These are phyloP conservation scores for Chaetothyriales sp. DNA, from an alignment of 2,329 filamentous ascomycete species.

Conservation along the genomic window DNA sequence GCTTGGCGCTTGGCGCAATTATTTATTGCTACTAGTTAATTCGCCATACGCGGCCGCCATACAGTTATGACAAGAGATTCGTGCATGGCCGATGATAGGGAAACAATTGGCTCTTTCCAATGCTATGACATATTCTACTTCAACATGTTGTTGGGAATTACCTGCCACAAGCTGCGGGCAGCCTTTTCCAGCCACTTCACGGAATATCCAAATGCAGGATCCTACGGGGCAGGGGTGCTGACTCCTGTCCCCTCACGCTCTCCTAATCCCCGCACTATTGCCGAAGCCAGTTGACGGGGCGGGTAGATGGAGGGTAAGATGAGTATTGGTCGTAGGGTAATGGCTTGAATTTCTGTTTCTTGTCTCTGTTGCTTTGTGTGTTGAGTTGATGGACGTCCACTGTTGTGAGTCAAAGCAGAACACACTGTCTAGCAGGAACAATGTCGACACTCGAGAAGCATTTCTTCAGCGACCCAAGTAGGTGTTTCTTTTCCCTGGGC, in stretches of 20 bases:
- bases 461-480: constrained; percentile 67
- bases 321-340: neutral
- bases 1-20: too few relatives aligned
- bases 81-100: too few relatives aligned
- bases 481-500: neutral
- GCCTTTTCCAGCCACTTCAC: neutral
- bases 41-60: too few relatives aligned
- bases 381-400: neutral
- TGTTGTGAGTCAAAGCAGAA: neutral
- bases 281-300: neutral
- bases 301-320: neutral
- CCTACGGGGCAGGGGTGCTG: neutral
- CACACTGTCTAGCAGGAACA: neutral
- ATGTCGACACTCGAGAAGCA: constrained; percentile 44
- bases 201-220: neutral
- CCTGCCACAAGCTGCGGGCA: neutral
- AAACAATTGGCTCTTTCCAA: too few relatives aligned
- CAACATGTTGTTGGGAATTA: too few relatives aligned
- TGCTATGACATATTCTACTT: too few relatives aligned
- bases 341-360: neutral
- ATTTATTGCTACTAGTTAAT: too few relatives aligned
- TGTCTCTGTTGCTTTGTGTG: neutral
- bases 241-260: neutral
- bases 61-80: too few relatives aligned
- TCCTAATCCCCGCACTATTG: neutral